Conservation (phyloP, 1,139 yeast species). For the Pichia sp. region DNA sequence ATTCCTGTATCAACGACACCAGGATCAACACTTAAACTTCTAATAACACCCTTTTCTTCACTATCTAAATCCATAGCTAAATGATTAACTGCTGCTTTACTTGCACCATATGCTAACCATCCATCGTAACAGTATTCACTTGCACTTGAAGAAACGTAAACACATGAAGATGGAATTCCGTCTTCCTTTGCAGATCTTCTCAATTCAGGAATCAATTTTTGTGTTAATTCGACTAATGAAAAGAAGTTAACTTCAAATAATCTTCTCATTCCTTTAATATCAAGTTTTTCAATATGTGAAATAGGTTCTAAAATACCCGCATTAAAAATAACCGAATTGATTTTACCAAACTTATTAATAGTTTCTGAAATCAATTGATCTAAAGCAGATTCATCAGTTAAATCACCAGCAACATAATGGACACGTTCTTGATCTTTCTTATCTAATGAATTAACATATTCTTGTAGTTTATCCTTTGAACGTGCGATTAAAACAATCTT, state of each 20-base stretch:
- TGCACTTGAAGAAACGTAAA: slow-evolving; percentile 85
- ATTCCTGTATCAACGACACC: slow-evolving; percentile 87
- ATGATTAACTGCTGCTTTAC: slow-evolving; percentile 85
- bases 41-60: slow-evolving; percentile 52
- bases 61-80: slow-evolving; percentile 57
- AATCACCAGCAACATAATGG: slow-evolving; percentile 60
- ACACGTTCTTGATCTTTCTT: slow-evolving; percentile 39
- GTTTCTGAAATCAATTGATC: slow-evolving; percentile 44
- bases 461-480: slow-evolving; percentile 42
- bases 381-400: slow-evolving; percentile 40
- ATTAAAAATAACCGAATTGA: slow-evolving; percentile 71
- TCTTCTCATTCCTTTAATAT: slow-evolving; percentile 52
- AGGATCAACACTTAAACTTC: slow-evolving; percentile 74
- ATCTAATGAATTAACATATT: slow-evolving; percentile 37
- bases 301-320: slow-evolving; percentile 89
- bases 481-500: slow-evolving; percentile 71
- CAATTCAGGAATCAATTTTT: slow-evolving; percentile 54
- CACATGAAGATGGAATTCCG: slow-evolving; percentile 45
- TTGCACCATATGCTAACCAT: slow-evolving; percentile 86
- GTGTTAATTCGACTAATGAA: slow-evolving; percentile 60
- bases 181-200: slow-evolving; percentile 32
- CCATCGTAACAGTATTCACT: slow-evolving; percentile 52
- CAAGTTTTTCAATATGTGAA: slow-evolving; percentile 43
- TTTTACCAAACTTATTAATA: slow-evolving; percentile 45
- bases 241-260: slow-evolving; percentile 74